Base-by-base conservation (phyloP, 169 alveolate genomes). In the Cryptosporidium baileyi region DNA sequence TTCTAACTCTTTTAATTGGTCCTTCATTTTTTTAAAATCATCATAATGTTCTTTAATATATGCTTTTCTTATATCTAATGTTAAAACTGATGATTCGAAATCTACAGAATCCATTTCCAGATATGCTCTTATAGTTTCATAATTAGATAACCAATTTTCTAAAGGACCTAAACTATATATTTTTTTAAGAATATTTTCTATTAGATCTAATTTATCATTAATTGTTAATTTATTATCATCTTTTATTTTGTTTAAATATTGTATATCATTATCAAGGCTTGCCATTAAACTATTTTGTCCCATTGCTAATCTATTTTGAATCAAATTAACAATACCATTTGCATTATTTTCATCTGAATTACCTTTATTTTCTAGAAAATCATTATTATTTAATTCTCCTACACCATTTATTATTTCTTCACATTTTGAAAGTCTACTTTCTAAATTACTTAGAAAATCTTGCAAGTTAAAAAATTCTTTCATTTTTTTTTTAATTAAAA, bases 101-200 rank as follows among this genome's bases (percentile, higher is more conserved):
- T 74, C 85, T 28, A 67, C 85, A 13, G 85, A 74, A 26, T 74
- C 85, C 67, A 57, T 74, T 54, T 74, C 85, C 22, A 74, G 36
- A 74, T 74, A 74, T 1, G 85, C 85, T 19, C 40, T 74, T 6
- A 74, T 74, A 9, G 74, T 74, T 22, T 74, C 85, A 24, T 74
- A 74, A 57, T 17, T 54, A 13, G 65, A 57, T 34, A 36, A 15
- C 85, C 85, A 74, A 22, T 74, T 38, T 40, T 74, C 85, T 30
- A 74, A 17, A 36, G 85, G 85, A 8, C 85, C 74, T 26, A 74
- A 74, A 74, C 74, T 74, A 40, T 34, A 74, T 74, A 74, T 40
- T 32, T 74, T 74, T 54, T 57, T 74, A 41, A 74, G 34, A 24
- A 74, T 49, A 9, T 22, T 17, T 54, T 74, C 85, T 13, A 74